Evolutionary conservation across 352 stramenopile species (phyloP).

Genomic region (Globisporangium spinosum): DNA sequence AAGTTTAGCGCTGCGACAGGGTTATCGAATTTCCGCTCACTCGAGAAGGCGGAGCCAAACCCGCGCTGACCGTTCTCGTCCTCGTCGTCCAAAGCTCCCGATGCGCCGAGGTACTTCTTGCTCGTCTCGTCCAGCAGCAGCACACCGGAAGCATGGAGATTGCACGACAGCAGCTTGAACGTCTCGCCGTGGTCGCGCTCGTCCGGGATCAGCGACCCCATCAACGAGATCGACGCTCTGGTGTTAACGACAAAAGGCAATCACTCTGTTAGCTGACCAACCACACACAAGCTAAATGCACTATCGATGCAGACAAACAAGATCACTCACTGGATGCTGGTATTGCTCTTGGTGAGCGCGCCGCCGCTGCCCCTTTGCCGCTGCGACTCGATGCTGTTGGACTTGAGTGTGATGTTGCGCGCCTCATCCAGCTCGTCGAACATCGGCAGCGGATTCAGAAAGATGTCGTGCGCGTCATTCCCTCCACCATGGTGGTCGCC

Average conservation of each 20-base stretch:
- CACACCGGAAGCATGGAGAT: slow-evolving; percentile 63
- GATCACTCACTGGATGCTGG: slow-evolving; percentile 55
- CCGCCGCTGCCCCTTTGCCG: slow-evolving; percentile 17
- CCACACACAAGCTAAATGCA: background rate
- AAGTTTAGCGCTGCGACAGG: slow-evolving; percentile 38
- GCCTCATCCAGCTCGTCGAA: slow-evolving; percentile 65
- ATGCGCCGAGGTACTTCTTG: slow-evolving; percentile 54
- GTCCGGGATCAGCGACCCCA: slow-evolving; percentile 74
- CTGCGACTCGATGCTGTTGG: slow-evolving; percentile 12
- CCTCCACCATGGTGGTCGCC: slow-evolving; percentile 4
- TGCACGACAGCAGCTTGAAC: slow-evolving; percentile 83
- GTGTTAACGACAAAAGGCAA: background rate
- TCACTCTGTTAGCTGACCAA: background rate
- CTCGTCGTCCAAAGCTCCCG: slow-evolving; percentile 12
- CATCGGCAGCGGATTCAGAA: slow-evolving; percentile 57
- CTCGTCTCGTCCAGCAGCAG: slow-evolving; percentile 77
- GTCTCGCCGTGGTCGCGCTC: slow-evolving; percentile 78
- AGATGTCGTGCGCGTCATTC: slow-evolving; percentile 27
- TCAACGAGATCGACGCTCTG: slow-evolving; percentile 71
- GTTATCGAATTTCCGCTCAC: background rate
- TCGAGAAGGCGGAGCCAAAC: slow-evolving; percentile 1
- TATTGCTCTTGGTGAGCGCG: slow-evolving; percentile 45
- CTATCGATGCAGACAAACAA: background rate
- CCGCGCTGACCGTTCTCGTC: slow-evolving; percentile 13
- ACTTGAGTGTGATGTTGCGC: slow-evolving; percentile 54